These are phyloP conservation scores for Breynia disticha DNA, from an alignment of 441 rosid species.

Conservation along the genomic window DNA sequence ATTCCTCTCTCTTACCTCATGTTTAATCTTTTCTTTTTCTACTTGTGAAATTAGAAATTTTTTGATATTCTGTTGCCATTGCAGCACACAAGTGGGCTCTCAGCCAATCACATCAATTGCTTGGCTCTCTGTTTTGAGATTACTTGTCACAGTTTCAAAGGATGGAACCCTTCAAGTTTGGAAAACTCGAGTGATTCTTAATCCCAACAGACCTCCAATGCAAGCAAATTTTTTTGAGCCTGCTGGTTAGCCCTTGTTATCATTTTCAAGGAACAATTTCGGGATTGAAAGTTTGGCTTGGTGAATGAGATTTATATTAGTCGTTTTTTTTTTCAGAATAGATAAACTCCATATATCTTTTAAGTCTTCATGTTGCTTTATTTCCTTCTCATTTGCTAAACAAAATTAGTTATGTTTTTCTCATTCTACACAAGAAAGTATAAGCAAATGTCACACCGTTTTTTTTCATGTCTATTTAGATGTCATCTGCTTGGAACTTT, in stretches of 20 bases:
- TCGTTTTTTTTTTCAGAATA: background rate
- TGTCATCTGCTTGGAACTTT: no score
- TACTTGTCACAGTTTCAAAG: slow-evolving; percentile 81
- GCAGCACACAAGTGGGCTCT: slow-evolving; percentile 91
- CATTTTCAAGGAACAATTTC: background rate
- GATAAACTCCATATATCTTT: background rate
- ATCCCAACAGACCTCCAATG: slow-evolving; percentile 92
- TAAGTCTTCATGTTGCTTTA: no score
- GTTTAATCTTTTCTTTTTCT: background rate
- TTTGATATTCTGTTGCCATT: slow-evolving; percentile 8
- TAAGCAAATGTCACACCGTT: no score
- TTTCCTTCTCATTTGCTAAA: no score
- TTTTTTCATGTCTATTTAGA: no score
- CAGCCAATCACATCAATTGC: slow-evolving; percentile 89
- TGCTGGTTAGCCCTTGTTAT: slow-evolving; percentile 47
- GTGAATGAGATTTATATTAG: background rate
- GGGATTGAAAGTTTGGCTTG: background rate
- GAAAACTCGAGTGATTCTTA: slow-evolving; percentile 72
- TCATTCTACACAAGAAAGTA: no score
- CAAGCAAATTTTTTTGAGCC: slow-evolving; percentile 94
- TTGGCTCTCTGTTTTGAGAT: slow-evolving; percentile 81
- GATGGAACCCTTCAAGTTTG: slow-evolving; percentile 96
- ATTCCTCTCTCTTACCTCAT: background rate
- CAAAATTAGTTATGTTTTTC: no score
- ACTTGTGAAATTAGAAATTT: background rate